Evolutionary conservation across 768 basidiomycete species (phyloP), one percentile per base, ranked within the genome.

Genomic region (Leucogyrophana mollusca): DNA sequence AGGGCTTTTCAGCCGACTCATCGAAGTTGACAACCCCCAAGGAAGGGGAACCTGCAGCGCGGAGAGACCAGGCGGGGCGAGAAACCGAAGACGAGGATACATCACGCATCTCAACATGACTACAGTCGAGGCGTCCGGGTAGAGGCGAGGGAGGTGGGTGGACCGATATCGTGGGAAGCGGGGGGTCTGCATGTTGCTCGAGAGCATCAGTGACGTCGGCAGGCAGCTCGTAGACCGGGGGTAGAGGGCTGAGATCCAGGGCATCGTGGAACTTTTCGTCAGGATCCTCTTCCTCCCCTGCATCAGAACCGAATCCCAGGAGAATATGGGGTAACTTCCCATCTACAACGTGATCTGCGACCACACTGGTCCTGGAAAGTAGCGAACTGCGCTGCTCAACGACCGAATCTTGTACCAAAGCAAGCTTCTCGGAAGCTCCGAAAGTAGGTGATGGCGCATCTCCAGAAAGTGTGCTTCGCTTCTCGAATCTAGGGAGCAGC

Each of bases 221-320:
- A 33, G 65, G 55, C 32, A 60, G 58, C 38, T 60, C 52, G 36
- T 46, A 48, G 27, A 39, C 13, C 27, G 21, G 18, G 9, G 53
- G 51, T 34, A 64, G 52, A 10, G 58, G 58, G 5, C 54, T 64
- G 34, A 40, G 45, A 30, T 67, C 65, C 6, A 65, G 45, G 6
- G 60, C 62, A 38, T 65, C 63, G 17, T 62, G 58, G 40, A 54
- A 66, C n/a, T 62, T 66, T 47, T 58, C 60, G 21, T 62, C 62
- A 9, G 38, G 10, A 24, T 62, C 62, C 30, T 58, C 62, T 43
- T 14, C 45, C n/a, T 62, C 62, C n/a, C n/a, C n/a, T 17, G 56
- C 56, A 7, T 52, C 60, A 6, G 47, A 30, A 30, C 13, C 7
- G 7, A 7, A 13, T 30, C 27, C 27, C 27, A 30, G 27, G 13